Percentiles rank a stretch among this genome's conserved stretches.
Evolutionary conservation across 2,329 filamentous ascomycete species (phyloP).

Genomic region (Colletotrichum sp.): DNA sequence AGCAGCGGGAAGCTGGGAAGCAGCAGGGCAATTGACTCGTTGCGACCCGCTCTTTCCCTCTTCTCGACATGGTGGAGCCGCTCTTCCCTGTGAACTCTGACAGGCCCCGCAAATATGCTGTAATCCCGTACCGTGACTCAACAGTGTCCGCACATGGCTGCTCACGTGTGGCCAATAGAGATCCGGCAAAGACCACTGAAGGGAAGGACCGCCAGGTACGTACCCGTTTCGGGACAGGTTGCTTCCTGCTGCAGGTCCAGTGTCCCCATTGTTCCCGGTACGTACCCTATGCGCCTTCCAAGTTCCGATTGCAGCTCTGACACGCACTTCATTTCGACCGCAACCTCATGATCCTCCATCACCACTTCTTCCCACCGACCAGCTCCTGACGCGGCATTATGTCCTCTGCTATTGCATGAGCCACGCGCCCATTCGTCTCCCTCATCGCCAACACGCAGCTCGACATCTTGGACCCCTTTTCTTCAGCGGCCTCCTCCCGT

Average conservation of each 20-base stretch:
- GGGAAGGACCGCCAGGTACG: not conserved
- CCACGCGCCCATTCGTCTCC: not conserved
- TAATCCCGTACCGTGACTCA: not conserved
- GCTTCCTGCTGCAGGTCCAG: not conserved
- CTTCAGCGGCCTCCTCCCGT: not conserved
- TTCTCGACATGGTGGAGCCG: not conserved
- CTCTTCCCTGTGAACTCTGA: not conserved
- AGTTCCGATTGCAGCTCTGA: slow-evolving; percentile 7
- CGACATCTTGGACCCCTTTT: not conserved
- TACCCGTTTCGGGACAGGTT: not conserved
- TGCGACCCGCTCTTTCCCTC: slow-evolving; percentile 7
- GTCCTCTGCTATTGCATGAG: not conserved
- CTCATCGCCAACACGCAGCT: not conserved
- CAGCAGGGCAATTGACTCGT: slow-evolving; percentile 13
- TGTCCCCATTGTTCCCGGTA: not conserved
- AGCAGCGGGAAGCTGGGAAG: not conserved
- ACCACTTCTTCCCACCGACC: not conserved
- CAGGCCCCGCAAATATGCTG: not conserved
- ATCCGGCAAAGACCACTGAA: not conserved
- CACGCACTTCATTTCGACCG: slow-evolving; percentile 1
- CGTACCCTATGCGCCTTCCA: slow-evolving; percentile 6
- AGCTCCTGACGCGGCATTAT: not conserved
- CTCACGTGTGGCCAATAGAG: not conserved
- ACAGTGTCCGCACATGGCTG: not conserved
- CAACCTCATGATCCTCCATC: not conserved